phyloP scores from a whole-genome alignment of 257 asterid species.

The Fraxinus pennsylvanica region DNA sequence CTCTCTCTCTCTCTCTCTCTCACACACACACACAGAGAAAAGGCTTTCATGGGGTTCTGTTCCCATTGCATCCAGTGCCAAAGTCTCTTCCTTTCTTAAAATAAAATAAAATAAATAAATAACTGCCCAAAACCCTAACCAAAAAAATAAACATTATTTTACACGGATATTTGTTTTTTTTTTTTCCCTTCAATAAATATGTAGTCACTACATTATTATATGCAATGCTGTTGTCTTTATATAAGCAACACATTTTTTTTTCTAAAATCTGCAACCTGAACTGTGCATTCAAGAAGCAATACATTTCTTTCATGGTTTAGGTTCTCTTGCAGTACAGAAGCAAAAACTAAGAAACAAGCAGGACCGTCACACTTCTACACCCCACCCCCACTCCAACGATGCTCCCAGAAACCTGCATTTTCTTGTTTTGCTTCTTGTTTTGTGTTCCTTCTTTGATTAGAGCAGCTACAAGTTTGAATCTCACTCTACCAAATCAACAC shows the following conservation, averaged over 20 bases:
- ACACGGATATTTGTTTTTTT: neutral
- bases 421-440: conserved; percentile 42
- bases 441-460: conserved; percentile 37
- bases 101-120: conserved; percentile 12
- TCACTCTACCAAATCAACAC: conserved; percentile 82
- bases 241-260: conserved; percentile 37
- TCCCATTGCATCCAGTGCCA: conserved; percentile 28
- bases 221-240: conserved; percentile 28
- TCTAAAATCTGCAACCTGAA: conserved; percentile 36
- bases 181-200: neutral
- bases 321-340: conserved; percentile 32
- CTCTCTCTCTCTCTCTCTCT: neutral
- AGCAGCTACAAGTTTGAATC: conserved; percentile 43
- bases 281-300: conserved; percentile 37
- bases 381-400: conserved; percentile 38
- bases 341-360: conserved; percentile 27
- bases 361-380: conserved; percentile 21
- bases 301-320: conserved; percentile 46
- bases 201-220: conserved; percentile 23
- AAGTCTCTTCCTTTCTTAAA: conserved; percentile 32
- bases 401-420: conserved; percentile 52
- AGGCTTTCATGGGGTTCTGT: neutral
- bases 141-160: conserved; percentile 32
- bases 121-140: conserved; percentile 47
- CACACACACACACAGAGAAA: conserved; percentile 16